Conservation (phyloP, 2,329 filamentous ascomycete genomes). For the Colletotrichum salicis region DNA sequence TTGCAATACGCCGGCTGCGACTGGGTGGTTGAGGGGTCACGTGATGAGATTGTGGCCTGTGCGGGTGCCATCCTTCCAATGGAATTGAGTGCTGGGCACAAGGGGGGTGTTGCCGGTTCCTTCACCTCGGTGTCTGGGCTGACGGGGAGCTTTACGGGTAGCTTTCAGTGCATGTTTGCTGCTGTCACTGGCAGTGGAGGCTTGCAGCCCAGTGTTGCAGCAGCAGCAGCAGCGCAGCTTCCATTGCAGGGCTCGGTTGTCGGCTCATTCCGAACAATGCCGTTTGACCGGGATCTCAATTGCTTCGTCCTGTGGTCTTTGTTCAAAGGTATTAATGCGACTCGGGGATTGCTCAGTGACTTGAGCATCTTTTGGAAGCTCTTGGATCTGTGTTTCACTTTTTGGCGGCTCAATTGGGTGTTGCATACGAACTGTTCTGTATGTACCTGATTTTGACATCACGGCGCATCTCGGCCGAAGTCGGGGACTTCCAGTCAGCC, state of each 20-base stretch:
- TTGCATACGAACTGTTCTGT: not conserved
- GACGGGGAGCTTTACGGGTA: conserved; percentile 10
- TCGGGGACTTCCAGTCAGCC: not conserved
- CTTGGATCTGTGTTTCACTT: not conserved
- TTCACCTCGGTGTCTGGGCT: conserved; percentile 27
- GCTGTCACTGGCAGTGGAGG: not conserved
- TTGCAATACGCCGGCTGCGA: conserved; percentile 35
- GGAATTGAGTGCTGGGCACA: conserved; percentile 1
- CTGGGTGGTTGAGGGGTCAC: conserved; percentile 25
- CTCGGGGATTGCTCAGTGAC: not conserved
- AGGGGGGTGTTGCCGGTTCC: not conserved
- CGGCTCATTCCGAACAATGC: conserved; percentile 27
- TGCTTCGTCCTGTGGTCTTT: not conserved
- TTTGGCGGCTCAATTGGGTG: not conserved
- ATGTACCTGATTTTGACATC: not conserved
- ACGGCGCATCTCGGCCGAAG: not conserved
- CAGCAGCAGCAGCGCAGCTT: not conserved
- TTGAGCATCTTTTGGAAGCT: not conserved
- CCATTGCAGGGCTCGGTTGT: conserved; percentile 13
- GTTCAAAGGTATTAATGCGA: not conserved
- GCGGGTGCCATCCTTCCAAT: conserved; percentile 4
- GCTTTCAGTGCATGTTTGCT: not conserved
- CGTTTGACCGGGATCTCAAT: conserved; percentile 20
- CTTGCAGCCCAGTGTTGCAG: not conserved
- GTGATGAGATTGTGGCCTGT: not conserved